phyloP scores from a whole-genome alignment of 2,329 filamentous ascomycete genomes.

The Colletotrichum sp. region DNA sequence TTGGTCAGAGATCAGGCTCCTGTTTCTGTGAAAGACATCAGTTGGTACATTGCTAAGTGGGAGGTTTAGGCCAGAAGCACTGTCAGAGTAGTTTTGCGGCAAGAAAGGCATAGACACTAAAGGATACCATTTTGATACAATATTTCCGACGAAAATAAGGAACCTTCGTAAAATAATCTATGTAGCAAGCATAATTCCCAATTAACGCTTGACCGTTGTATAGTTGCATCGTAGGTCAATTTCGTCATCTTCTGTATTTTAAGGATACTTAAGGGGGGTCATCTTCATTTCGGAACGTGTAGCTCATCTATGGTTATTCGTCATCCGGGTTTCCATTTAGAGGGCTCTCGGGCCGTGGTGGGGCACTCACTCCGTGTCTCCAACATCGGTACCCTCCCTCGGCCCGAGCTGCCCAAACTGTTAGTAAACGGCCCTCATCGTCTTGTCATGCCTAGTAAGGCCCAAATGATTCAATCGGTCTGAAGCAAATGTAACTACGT shows the following conservation, averaged over 20 bases:
- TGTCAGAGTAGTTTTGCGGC: not conserved
- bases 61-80: not conserved
- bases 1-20: not conserved
- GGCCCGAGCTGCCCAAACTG: not conserved
- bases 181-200: fast-evolving
- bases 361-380: not conserved
- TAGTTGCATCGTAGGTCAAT: not conserved
- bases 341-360: not conserved
- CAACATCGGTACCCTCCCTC: not conserved
- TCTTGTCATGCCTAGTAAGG: too few relatives aligned
- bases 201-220: not conserved
- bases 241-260: fast-evolving
- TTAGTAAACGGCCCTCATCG: not conserved
- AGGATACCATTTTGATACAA: not conserved
- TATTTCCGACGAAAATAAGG: not conserved
- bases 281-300: not conserved
- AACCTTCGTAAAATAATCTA: fast-evolving
- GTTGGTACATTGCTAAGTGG: not conserved
- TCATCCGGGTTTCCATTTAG: fast-evolving
- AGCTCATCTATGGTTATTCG: not conserved
- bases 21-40: not conserved
- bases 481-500: fast-evolving
- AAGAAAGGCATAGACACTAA: not conserved
- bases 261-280: not conserved
- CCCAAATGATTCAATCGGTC: too few relatives aligned